phyloP scores from a whole-genome alignment of 1,139 yeast genomes.

The Magnusiomyces clavatus region DNA sequence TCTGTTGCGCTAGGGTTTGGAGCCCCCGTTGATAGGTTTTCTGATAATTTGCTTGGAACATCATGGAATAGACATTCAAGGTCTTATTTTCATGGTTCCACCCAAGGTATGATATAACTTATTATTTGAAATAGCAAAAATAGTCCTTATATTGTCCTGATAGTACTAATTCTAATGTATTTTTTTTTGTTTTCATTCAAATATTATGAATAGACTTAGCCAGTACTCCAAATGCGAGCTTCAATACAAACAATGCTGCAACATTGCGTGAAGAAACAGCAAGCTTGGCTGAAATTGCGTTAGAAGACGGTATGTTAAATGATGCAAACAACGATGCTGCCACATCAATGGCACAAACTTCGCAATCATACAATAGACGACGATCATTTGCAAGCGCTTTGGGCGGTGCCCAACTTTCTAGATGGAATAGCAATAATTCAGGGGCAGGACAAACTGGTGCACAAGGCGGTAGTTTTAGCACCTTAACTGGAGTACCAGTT shows the following conservation, averaged over 20 bases:
- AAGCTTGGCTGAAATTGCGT: constrained; percentile 3
- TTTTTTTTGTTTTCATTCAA: neutral
- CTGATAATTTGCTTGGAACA: neutral
- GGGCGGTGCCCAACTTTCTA: too few species aligned
- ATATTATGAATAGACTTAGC: too few species aligned
- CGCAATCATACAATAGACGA: neutral
- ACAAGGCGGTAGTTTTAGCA: too few species aligned
- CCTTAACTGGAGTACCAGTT: too few species aligned
- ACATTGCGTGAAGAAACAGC: constrained; percentile 6
- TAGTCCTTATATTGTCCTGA: neutral
- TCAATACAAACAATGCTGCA: neutral
- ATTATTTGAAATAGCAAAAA: neutral
- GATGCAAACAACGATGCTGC: neutral
- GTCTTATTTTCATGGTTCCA: constrained; percentile 1
- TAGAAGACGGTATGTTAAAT: constrained; percentile 1
- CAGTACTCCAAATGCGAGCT: neutral
- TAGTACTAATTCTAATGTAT: neutral
- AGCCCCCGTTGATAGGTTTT: neutral
- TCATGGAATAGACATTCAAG: constrained; percentile 2
- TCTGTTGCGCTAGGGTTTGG: neutral
- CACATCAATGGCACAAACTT: neutral
- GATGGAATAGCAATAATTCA: too few species aligned
- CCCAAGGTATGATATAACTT: neutral
- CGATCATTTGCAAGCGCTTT: too few species aligned
- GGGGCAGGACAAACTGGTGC: too few species aligned